A percentile compares a stretch with the other conserved stretches of the same genome.
Conservation (phyloP, 495 filamentous ascomycete species). For the Aspergillus saccharolyticus region DNA sequence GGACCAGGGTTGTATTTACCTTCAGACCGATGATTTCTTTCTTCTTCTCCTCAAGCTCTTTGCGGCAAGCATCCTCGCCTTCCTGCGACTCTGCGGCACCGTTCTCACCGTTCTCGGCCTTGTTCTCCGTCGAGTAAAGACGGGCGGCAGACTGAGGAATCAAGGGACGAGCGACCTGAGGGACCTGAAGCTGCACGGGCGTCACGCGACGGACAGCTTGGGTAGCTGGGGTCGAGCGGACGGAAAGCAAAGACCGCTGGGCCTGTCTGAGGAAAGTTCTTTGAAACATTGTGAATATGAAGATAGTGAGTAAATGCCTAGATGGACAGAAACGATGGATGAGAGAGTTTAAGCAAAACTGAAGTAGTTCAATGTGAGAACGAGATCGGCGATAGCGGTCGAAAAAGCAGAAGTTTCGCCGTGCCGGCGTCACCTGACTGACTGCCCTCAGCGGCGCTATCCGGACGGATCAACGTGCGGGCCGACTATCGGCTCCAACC, state of each 20-base stretch:
- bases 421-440: conserved; percentile 21
- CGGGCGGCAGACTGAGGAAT: conserved; percentile 27
- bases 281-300: conserved; percentile 39
- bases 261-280: conserved; percentile 41
- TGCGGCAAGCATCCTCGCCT: conserved; percentile 43
- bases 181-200: conserved; percentile 28
- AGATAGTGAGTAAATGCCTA: conserved; percentile 6
- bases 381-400: conserved; percentile 6
- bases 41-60: conserved; percentile 78
- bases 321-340: conserved; percentile 1
- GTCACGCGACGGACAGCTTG: conserved; percentile 35
- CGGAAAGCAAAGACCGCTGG: conserved; percentile 35
- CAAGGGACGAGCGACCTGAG: conserved; percentile 31
- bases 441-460: conserved; percentile 8
- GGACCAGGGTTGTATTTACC: conserved; percentile 42
- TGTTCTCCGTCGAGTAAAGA: conserved; percentile 42
- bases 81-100: conserved; percentile 40
- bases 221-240: conserved; percentile 29
- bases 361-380: conserved; percentile 3
- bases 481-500: conserved; percentile 1
- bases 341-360: background rate
- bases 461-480: conserved; percentile 14
- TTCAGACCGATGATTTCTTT: conserved; percentile 82
- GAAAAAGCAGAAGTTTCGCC: conserved; percentile 21
- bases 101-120: conserved; percentile 31